These are phyloP conservation scores for Pichia sporocuriosa DNA, from an alignment of 805 yeast species.

Conservation along the genomic window DNA sequence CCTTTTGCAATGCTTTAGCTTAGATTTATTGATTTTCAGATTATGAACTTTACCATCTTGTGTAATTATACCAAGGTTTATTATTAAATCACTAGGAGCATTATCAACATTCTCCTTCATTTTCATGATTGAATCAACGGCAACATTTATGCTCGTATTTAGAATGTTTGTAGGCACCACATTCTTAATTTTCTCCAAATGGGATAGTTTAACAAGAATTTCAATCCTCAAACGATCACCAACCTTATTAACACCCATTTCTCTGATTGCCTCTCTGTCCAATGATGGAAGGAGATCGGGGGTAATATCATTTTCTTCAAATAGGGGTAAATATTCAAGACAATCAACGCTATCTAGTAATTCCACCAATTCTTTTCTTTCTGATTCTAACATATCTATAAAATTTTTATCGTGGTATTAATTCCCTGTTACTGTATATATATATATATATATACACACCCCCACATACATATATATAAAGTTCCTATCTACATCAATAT, in stretches of 20 bases:
- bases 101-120: background rate
- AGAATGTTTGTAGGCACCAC: slow-evolving; percentile 18
- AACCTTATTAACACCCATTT: slow-evolving; percentile 65
- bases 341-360: slow-evolving; percentile 22
- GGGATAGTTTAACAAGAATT: slow-evolving; percentile 45
- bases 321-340: slow-evolving; percentile 19
- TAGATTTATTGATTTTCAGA: slow-evolving; percentile 65
- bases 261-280: slow-evolving; percentile 59
- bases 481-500: too few relatives aligned
- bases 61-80: slow-evolving; percentile 55
- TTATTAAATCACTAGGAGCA: background rate
- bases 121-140: slow-evolving; percentile 1
- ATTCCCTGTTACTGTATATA: too few relatives aligned
- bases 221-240: slow-evolving; percentile 78
- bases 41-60: slow-evolving; percentile 66
- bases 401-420: too few relatives aligned
- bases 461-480: background rate
- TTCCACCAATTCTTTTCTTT: slow-evolving; percentile 4
- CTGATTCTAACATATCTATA: slow-evolving; percentile 3
- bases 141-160: slow-evolving; percentile 15
- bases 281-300: slow-evolving; percentile 51
- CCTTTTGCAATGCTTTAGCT: slow-evolving; percentile 68
- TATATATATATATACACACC: background rate
- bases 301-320: slow-evolving; percentile 45
- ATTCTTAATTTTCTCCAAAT: slow-evolving; percentile 27